Percentiles rank a stretch among this genome's conserved stretches.
phyloP scores from a whole-genome alignment of 2,329 filamentous ascomycete species.

The Aspergillus novofumigatus region DNA sequence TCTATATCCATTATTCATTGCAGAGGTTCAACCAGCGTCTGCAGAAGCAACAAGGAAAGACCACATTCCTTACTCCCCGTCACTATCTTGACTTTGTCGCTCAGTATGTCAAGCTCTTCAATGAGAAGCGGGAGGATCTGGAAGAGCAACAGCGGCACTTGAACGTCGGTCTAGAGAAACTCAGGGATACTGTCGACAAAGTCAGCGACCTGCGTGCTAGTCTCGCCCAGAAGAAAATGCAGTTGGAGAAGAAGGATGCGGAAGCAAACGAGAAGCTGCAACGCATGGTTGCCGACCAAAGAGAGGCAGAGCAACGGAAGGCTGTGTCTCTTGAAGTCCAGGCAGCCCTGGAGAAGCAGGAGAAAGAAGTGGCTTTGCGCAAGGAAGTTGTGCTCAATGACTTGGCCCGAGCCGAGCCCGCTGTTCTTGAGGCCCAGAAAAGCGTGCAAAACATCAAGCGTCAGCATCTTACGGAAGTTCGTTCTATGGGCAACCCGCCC shows the following conservation, averaged over 20 bases:
- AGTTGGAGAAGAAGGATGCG: slow-evolving; percentile 87
- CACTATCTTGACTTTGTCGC: slow-evolving; percentile 98
- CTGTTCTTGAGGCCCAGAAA: slow-evolving; percentile 86
- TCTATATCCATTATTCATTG: slow-evolving; percentile 95
- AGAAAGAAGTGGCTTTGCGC: slow-evolving; percentile 77
- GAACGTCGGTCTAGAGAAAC: slow-evolving; percentile 95
- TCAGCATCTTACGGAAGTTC: slow-evolving; percentile 93
- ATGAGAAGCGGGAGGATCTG: slow-evolving; percentile 95
- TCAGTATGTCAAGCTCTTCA: slow-evolving; percentile 95
- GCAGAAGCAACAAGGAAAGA: slow-evolving; percentile 84
- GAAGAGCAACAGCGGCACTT: slow-evolving; percentile 98
- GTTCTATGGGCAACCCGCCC: slow-evolving; percentile 92
- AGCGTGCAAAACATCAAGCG: slow-evolving; percentile 98
- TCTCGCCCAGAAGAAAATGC: slow-evolving; percentile 88
- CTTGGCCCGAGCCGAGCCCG: slow-evolving; percentile 85
- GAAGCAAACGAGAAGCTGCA: slow-evolving; percentile 97
- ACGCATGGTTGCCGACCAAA: slow-evolving; percentile 93
- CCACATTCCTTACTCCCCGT: slow-evolving; percentile 89
- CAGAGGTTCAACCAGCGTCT: slow-evolving; percentile 85
- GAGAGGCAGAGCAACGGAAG: slow-evolving; percentile 89
- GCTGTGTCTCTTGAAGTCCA: slow-evolving; percentile 85
- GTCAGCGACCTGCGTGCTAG: slow-evolving; percentile 87
- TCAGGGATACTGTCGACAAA: slow-evolving; percentile 95
- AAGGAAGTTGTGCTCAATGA: slow-evolving; percentile 82
- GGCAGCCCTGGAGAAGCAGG: slow-evolving; percentile 78